Base-by-base conservation (phyloP, 371 early-diverging fungal species). In the Dichotomocladium elegans region DNA sequence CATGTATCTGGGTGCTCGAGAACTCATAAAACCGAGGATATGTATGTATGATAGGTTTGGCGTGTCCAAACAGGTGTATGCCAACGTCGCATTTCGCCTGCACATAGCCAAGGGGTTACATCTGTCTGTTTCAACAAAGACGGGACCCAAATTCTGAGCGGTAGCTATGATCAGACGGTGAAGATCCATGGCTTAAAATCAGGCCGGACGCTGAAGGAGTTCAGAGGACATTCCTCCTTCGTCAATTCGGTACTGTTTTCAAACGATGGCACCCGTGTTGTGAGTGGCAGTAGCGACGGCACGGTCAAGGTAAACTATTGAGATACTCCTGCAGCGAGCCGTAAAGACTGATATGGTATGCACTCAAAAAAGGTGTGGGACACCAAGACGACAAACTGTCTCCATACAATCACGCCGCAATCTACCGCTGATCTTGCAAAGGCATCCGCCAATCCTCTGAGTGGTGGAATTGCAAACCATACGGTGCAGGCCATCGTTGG, bases 251-350 rank as follows among this genome's bases (percentile, higher is more conserved):
- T 83, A 2, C 46, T 81, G 3, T 97, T 84, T 53, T 84, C 83
- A 11, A 41, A 65, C 9, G 91, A 92, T 55, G 82, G 82, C 57
- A 55, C 77, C 1, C 63, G 76, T 2, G 71, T 97, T 1, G 53
- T 94, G 14, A 90, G 86, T 58, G 91, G 80, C 0, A 89, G 90
- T 34, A 88, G 88, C 52, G 98, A 97, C 60, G 96, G 96, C 3
- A 86, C 89, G 0, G 75, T 92, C 41, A 92, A 86, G 78, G 89
- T 91, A 74, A 49, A 62, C 1, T 1, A 2, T 7, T n/a, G n/a
- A n/a, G n/a, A n/a, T 6, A 21, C 21, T 5, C 1, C 42, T 42
- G 9, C 21, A 4, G 9, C 21, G n/a, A n/a, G 15, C n/a, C 19
- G 19, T 47, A n/a, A 5, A 48, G 31, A n/a, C 31, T 35, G 24